Percentiles rank a stretch among this genome's conserved stretches.
Evolutionary conservation across 306 rosid genomes (phyloP).

Genomic region (Mucuna pruriens): DNA sequence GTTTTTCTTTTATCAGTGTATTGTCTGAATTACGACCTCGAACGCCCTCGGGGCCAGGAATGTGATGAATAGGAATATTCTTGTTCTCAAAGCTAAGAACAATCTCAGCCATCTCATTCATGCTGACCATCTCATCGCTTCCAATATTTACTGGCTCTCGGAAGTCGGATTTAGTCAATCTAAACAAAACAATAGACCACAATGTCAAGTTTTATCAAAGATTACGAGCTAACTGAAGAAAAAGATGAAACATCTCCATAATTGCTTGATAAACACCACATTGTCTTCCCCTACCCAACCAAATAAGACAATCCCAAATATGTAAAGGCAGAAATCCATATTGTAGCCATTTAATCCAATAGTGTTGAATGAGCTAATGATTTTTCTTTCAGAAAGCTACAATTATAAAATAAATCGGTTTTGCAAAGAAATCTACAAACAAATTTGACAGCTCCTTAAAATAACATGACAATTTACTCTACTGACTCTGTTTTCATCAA

Average conservation of each 20-base stretch:
- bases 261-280: not conserved
- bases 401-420: conserved; percentile 1
- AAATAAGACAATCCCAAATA: conserved; percentile 10
- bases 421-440: conserved; percentile 11
- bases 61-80: conserved; percentile 85
- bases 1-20: conserved; percentile 94
- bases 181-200: conserved; percentile 41
- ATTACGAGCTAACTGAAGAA: not conserved
- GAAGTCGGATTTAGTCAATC: conserved; percentile 97
- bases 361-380: not conserved
- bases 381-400: not conserved
- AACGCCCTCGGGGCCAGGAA: conserved; percentile 99
- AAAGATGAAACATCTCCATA: not conserved
- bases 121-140: conserved; percentile 99
- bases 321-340: not conserved
- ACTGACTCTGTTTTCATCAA: not conserved
- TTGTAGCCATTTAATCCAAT: not conserved
- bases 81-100: conserved; percentile 90
- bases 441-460: not conserved
- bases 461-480: conserved; percentile 6
- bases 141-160: conserved; percentile 98
- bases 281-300: not conserved
- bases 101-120: conserved; percentile 98
- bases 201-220: conserved; percentile 4
- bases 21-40: conserved; percentile 99